phyloP scores from a whole-genome alignment of 306 rosid species.

The Ceratonia siliqua region DNA sequence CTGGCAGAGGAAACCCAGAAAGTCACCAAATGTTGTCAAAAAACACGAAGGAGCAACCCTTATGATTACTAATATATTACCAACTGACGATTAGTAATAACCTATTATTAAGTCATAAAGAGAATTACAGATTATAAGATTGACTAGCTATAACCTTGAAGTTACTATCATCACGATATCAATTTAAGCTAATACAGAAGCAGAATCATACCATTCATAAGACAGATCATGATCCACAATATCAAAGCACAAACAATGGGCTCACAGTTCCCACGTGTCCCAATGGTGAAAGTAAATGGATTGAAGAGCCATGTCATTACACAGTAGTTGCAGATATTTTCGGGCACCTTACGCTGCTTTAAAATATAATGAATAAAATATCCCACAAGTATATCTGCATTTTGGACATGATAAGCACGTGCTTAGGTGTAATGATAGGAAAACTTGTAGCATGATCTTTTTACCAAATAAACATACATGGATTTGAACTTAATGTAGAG shows the following conservation, averaged over 20 bases:
- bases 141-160: not conserved
- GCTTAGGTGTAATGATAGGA: constrained; percentile 1
- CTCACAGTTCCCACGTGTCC: constrained; percentile 94
- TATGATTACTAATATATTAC: no score
- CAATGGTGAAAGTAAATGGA: constrained; percentile 92
- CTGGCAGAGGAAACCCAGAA: no score
- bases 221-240: constrained; percentile 81
- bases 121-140: constrained; percentile 12
- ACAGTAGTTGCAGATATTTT: constrained; percentile 54
- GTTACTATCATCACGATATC: not conserved
- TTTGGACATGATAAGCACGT: not conserved
- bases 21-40: no score
- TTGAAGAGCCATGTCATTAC: constrained; percentile 84
- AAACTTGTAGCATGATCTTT: not conserved
- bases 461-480: not conserved
- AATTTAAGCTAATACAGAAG: constrained; percentile 23
- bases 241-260: constrained; percentile 88
- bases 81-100: not conserved
- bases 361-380: constrained; percentile 68
- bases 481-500: not conserved
- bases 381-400: constrained; percentile 89
- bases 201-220: constrained; percentile 78
- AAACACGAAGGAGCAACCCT: no score
- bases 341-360: constrained; percentile 83
- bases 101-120: not conserved